Conservation (phyloP, 2,329 filamentous ascomycete genomes). For the Talaromyces rugulosus region DNA sequence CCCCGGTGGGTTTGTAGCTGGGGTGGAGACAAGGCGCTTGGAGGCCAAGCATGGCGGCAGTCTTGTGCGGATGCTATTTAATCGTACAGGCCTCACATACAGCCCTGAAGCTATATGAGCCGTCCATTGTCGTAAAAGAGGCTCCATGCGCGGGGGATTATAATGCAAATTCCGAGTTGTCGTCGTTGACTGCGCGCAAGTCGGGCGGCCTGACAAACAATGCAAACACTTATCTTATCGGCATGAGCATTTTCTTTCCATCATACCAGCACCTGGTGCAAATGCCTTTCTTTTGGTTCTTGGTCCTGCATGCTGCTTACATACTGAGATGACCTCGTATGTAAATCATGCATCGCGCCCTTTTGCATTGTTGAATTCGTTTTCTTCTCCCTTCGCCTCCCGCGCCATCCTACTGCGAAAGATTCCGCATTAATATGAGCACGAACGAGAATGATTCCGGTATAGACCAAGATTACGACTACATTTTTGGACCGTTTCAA, state of each 20-base stretch:
- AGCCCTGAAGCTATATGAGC: conserved; percentile 17
- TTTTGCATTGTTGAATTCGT: not conserved
- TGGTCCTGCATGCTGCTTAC: not conserved
- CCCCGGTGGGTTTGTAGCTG: not conserved
- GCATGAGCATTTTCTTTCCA: not conserved
- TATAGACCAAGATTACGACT: conserved; percentile 1
- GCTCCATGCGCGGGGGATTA: conserved; percentile 25
- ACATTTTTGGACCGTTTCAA: conserved; percentile 1
- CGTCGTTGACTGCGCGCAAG: not conserved
- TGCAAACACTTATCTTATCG: conserved; percentile 29
- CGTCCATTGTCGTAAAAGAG: conserved; percentile 23
- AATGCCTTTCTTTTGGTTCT: not conserved
- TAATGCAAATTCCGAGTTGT: not conserved
- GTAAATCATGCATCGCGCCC: not conserved
- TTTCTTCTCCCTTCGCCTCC: not conserved
- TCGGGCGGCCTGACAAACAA: conserved; percentile 27
- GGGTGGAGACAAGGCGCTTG: conserved; percentile 22
- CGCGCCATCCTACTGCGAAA: not conserved
- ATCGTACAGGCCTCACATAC: conserved; percentile 10
- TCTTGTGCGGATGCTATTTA: conserved; percentile 16
- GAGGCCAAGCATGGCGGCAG: conserved; percentile 24
- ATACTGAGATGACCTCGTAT: not conserved
- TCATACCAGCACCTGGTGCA: not conserved
- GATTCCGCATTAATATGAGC: conserved; percentile 17
- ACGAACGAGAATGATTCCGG: conserved; percentile 25